Conservation (phyloP, 2,329 filamentous ascomycete genomes). For the Cadophora sp. region DNA sequence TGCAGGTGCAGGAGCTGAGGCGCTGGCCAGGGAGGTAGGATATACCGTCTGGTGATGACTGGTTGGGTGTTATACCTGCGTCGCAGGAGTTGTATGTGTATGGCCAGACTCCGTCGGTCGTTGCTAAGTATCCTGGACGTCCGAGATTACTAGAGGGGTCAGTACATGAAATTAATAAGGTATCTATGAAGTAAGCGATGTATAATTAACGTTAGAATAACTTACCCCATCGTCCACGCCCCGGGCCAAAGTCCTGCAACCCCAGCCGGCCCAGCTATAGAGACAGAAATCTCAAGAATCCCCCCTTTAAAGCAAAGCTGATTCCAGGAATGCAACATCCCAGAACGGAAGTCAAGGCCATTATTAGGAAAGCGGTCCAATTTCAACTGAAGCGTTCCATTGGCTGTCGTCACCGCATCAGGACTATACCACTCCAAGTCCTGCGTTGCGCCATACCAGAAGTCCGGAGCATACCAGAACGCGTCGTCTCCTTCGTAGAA, state of each 20-base stretch:
- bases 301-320: slow-evolving; percentile 62
- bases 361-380: slow-evolving; percentile 55
- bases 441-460: slow-evolving; percentile 62
- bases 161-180: neutral
- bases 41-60: slow-evolving; percentile 69
- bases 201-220: neutral
- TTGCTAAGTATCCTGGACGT: slow-evolving; percentile 57
- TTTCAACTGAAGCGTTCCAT: slow-evolving; percentile 54
- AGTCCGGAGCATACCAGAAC: slow-evolving; percentile 58
- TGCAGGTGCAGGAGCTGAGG: slow-evolving; percentile 70
- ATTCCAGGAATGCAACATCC: slow-evolving; percentile 61
- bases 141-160: slow-evolving; percentile 51
- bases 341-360: slow-evolving; percentile 54
- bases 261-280: slow-evolving; percentile 57
- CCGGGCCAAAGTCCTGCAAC: slow-evolving; percentile 59
- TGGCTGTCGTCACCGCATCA: slow-evolving; percentile 57
- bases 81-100: slow-evolving; percentile 62
- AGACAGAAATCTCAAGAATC: slow-evolving; percentile 58
- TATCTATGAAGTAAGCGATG: neutral
- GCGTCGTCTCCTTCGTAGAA: slow-evolving; percentile 65
- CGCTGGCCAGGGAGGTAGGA: slow-evolving; percentile 73
- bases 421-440: slow-evolving; percentile 50
- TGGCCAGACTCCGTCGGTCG: slow-evolving; percentile 61
- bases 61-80: slow-evolving; percentile 72
- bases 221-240: slow-evolving; percentile 57